Evolutionary conservation across 345 rosid species (phyloP), one percentile per base, ranked within the genome.

Genomic region (Lagerstroemia speciosa): DNA sequence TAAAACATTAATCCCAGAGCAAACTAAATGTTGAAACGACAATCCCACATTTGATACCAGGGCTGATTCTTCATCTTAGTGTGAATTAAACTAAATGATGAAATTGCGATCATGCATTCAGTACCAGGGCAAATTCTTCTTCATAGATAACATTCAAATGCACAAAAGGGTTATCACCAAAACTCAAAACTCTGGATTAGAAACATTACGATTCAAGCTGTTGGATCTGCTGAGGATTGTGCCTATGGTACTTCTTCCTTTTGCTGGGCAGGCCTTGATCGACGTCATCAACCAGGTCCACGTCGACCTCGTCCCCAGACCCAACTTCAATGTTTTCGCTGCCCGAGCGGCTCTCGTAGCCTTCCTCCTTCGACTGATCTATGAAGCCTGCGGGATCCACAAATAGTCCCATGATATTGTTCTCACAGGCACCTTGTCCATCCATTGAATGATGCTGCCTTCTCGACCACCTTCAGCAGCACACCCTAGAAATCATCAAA

Each of bases 211-310:
- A 34, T 81, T 92, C 98, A 66, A 92, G 96, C 70, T 84, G 91
- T 65, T 84, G 90, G 67, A 90, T 92, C 72, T 92, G 96, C 37
- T 69, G 61, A 12, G 86, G 77, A 68, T 88, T 88, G 78, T 92
- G 98, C 34, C 98, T 80, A 37, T 86, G 91, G 72, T 84, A 92
- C 76, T 82, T 85, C 74, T 71, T 84, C 79, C 77, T 87, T 80
- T 73, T 79, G 62, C 38, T 30, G 6, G 82, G 82, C 2, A 68
- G 77, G 43, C 64, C 80, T 27, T 37, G 55, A 41, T 41, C 15
- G 24, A 12, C 66, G 36, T 86, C 80, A 5, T 77, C 85, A 22
- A 73, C 80, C 67, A 87, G 88, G 68, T 79, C 84, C 29, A 74
- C 80, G 65, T 89, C 89, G 67, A 81, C 87, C n/a, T 85, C 86